Conservation (phyloP, 164 flowering plant genomes). For the Nymphaea thermarum region DNA sequence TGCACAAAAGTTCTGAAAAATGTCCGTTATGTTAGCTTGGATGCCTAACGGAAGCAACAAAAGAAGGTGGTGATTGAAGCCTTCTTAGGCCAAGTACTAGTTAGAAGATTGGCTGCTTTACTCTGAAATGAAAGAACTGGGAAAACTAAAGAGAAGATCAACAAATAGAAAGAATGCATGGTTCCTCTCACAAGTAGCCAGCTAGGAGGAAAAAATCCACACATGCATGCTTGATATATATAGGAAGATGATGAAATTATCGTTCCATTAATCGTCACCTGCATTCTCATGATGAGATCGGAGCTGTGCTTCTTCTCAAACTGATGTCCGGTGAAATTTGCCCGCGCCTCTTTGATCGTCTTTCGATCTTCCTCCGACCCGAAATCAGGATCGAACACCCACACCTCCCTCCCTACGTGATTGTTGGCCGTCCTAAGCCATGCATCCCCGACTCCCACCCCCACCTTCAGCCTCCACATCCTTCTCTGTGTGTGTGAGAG, state of each 20-base stretch:
- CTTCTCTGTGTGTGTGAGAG: no score
- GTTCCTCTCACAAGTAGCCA: background rate
- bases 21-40: no score
- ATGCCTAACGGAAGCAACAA: no score
- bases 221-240: no score
- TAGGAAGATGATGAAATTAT: background rate
- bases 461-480: slow-evolving; percentile 84
- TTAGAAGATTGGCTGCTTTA: no score
- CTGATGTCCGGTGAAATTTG: slow-evolving; percentile 28
- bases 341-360: slow-evolving; percentile 27
- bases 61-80: no score
- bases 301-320: slow-evolving; percentile 63
- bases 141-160: background rate
- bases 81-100: no score
- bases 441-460: slow-evolving; percentile 45
- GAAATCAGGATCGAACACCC: slow-evolving; percentile 73
- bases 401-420: slow-evolving; percentile 71
- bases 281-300: slow-evolving; percentile 85
- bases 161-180: background rate
- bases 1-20: no score
- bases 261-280: slow-evolving; percentile 20
- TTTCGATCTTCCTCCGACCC: slow-evolving; percentile 43
- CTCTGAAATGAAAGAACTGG: no score
- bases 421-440: slow-evolving; percentile 63
- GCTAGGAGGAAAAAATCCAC: no score